phyloP scores from a whole-genome alignment of 192 early-diverging fungal genomes.

The Coemansia sp. region DNA sequence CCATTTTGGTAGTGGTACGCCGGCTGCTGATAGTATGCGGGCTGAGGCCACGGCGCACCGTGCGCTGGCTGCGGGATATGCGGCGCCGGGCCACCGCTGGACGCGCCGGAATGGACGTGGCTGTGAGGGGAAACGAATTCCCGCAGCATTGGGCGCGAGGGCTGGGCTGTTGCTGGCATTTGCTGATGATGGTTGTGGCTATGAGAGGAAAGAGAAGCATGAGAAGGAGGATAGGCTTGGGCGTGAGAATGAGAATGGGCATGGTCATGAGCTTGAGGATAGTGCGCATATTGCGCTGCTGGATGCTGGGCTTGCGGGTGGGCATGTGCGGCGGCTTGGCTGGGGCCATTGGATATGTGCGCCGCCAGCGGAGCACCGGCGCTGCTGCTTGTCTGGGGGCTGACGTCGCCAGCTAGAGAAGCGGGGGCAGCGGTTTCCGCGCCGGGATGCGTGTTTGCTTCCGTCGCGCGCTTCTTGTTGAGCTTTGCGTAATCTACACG shows the following conservation, averaged over 20 bases:
- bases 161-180: background rate
- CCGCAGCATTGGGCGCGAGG: background rate
- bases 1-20: background rate
- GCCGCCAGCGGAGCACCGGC: background rate
- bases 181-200: background rate
- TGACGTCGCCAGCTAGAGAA: background rate
- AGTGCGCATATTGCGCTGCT: background rate
- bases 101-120: background rate
- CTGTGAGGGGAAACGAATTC: background rate
- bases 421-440: conserved; percentile 6
- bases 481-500: conserved; percentile 55
- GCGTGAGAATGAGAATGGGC: background rate
- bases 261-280: conserved; percentile 4
- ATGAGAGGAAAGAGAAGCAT: background rate
- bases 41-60: background rate
- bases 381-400: background rate
- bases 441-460: conserved; percentile 19
- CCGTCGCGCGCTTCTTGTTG: conserved; percentile 51
- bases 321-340: background rate
- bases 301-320: conserved; percentile 7
- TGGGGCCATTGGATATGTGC: background rate
- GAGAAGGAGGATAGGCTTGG: background rate
- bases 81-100: background rate
- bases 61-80: background rate
- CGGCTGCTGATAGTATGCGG: conserved; percentile 3